Evolutionary conservation across 2,329 filamentous ascomycete species (phyloP).

Genomic region (Alternaria arborescens): DNA sequence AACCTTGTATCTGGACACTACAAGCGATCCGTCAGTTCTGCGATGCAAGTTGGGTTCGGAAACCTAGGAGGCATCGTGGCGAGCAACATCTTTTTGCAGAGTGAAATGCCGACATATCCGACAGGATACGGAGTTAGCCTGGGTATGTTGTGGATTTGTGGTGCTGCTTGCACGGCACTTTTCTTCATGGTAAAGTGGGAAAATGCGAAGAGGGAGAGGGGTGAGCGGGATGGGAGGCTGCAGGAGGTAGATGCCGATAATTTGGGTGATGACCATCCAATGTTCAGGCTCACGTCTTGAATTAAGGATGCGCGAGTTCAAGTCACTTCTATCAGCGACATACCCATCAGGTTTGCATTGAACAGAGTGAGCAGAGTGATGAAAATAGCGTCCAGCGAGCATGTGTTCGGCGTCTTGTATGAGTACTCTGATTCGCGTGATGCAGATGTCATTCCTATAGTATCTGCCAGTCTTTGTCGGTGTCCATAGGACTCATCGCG

Average conservation of each 20-base stretch:
- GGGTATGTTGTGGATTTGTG: conserved; percentile 60
- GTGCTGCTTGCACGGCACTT: conserved; percentile 53
- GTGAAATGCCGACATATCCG: conserved; percentile 57
- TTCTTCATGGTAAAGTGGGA: conserved; percentile 55
- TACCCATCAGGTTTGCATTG: no score
- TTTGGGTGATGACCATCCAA: conserved; percentile 62
- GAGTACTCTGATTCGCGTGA: neutral
- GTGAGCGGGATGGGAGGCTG: conserved; percentile 57
- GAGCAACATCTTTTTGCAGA: conserved; percentile 58
- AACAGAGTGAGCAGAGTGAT: neutral
- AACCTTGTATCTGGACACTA: conserved; percentile 67
- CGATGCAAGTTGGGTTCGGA: conserved; percentile 58
- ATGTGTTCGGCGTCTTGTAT: neutral
- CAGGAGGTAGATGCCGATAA: conserved; percentile 56
- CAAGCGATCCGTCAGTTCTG: conserved; percentile 62
- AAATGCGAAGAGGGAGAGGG: conserved; percentile 58
- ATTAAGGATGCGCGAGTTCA: neutral
- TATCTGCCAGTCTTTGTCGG: conserved; percentile 19
- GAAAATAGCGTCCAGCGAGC: neutral
- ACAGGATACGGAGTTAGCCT: conserved; percentile 61
- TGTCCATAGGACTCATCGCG: conserved; percentile 12
- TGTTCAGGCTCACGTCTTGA: conserved; percentile 55
- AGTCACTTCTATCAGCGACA: no score
- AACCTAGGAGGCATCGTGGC: conserved; percentile 62
- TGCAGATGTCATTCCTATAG: neutral